A percentile compares a stretch with the other conserved stretches of the same genome.
phyloP scores from a whole-genome alignment of 1,284 basidiomycete species.

The Ustilago hordei region DNA sequence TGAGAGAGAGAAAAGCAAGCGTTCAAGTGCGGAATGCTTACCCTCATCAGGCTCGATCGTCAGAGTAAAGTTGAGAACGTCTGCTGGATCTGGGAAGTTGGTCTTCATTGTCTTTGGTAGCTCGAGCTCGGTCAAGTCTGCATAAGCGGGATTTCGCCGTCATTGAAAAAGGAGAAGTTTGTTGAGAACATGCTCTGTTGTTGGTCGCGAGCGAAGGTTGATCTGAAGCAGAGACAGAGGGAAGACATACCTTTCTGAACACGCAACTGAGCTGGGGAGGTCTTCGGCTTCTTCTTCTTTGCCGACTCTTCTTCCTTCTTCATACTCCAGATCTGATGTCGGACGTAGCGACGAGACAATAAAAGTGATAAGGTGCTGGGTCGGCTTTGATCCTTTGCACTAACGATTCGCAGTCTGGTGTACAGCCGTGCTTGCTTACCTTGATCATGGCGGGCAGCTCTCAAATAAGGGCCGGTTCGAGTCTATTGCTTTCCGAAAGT shows the following conservation, averaged over 20 bases:
- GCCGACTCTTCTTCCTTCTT: conserved; percentile 67
- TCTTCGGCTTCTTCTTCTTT: conserved; percentile 75
- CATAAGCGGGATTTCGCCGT: no score
- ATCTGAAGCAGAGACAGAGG: background rate
- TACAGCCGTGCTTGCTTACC: conserved; percentile 14
- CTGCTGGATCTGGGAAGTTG: conserved; percentile 86
- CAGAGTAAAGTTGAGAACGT: conserved; percentile 95
- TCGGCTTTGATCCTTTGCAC: background rate
- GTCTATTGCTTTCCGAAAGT: background rate
- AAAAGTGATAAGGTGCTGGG: no score
- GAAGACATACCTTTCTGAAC: conserved; percentile 89
- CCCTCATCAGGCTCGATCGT: conserved; percentile 98
- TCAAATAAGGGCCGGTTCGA: background rate
- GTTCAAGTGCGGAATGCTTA: conserved; percentile 66
- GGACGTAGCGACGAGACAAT: background rate
- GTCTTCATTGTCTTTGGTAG: conserved; percentile 96
- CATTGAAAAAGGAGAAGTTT: background rate
- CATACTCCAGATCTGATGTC: conserved; percentile 64
- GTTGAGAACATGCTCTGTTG: background rate
- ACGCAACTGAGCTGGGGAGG: conserved; percentile 93
- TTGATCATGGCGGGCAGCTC: conserved; percentile 38
- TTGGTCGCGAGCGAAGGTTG: background rate
- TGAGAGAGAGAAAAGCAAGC: background rate
- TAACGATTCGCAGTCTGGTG: background rate
- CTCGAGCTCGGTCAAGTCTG: conserved; percentile 96